phyloP scores from a whole-genome alignment of 139 green algal species.

The Zygnema cylindricum region DNA sequence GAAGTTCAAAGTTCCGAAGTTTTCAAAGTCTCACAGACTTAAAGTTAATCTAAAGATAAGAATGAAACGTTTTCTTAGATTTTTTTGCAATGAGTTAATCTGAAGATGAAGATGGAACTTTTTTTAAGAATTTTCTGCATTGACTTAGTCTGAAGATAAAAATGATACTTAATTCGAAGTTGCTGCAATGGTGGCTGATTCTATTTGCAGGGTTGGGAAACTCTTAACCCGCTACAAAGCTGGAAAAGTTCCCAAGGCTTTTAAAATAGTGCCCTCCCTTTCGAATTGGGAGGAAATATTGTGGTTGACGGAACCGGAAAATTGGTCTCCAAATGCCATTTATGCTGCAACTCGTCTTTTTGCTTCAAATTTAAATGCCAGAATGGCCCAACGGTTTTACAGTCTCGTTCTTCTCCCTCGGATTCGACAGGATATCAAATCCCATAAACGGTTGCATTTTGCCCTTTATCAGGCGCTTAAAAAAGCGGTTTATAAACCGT shows the following conservation, averaged over 20 bases:
- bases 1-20: no score
- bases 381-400: conserved; percentile 85
- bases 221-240: conserved; percentile 75
- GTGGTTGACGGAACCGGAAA: conserved; percentile 80
- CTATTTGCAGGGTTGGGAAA: conserved; percentile 58
- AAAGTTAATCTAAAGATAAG: no score
- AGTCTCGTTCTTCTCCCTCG: conserved; percentile 91
- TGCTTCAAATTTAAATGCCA: conserved; percentile 93
- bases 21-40: no score
- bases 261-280: conserved; percentile 97
- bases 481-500: conserved; percentile 98
- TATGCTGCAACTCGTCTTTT: conserved; percentile 93
- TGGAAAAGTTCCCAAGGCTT: conserved; percentile 95
- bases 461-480: conserved; percentile 92
- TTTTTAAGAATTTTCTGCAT: no score
- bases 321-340: conserved; percentile 88
- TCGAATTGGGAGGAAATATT: conserved; percentile 97
- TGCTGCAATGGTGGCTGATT: no score
- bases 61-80: no score
- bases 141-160: no score
- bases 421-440: conserved; percentile 85
- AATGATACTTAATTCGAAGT: no score
- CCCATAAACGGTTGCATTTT: conserved; percentile 92
- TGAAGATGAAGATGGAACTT: no score
- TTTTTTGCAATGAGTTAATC: no score